Base-by-base conservation (phyloP, 1,139 yeast species). In the Komagataea norvegica region DNA sequence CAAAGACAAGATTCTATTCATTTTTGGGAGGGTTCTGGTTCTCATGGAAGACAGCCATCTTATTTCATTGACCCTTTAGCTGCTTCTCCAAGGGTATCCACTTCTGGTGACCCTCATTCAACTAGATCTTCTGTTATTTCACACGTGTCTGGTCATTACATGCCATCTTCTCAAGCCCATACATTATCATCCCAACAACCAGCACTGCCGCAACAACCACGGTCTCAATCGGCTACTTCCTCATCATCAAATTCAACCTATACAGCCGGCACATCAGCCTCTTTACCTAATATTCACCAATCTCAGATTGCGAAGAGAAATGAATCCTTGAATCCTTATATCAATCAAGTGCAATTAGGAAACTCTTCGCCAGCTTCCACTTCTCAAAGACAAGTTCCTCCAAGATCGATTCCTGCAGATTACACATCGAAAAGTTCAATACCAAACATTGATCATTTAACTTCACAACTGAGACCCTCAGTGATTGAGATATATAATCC, bases 401-500 rank as follows among this genome's bases (percentile, higher is more conserved):
- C 55, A 29, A 43, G 54, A 27, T 51, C 55, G 1, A 28, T 49
- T 2, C 54, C 54, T 4, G 44, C 44, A 5, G 51, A 48, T 7
- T 41, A 31, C 24, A 33, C 9, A 8, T 20, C 27, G 10, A 51
- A 31, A 43, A 51, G 16, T 6, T 36, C 54, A 2, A 43, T 49
- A 5, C 54, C 55, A 19, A 47, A 48, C 23, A 44, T 48, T 15
- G 23, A 35, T 3, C 49, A 46, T 27, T 25, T 52, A 3, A 61
- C 56, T 16, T 68, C 67, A 23, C 56, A 59, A 31, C 47, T 70
- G 32, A 59, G 75, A 36, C 74, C 74, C 0, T 67, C 74, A 3
- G 55, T 70, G 29, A 51, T 66, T 27, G 75, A 70, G 44, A 49
- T 68, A 28, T 68, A 69, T 44, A 34, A 35, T 34, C 39, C 29